Percentiles rank a stretch among this genome's conserved stretches.
Conservation (phyloP, 2,329 filamentous ascomycete genomes). For the Venturia effusa region DNA sequence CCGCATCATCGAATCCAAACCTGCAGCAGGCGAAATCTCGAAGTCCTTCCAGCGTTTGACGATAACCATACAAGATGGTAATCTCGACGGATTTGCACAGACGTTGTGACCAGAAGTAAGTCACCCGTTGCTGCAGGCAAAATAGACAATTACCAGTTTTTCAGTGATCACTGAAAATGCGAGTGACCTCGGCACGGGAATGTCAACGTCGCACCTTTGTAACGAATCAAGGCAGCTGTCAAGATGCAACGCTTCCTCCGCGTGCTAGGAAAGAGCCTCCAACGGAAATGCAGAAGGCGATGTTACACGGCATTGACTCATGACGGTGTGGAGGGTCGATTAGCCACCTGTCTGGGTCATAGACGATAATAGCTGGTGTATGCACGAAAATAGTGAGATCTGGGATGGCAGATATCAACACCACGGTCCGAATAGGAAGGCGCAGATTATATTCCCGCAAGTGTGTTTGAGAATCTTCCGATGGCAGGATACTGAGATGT, state of each 20-base stretch:
- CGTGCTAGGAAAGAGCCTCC: not conserved
- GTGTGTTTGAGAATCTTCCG: not conserved
- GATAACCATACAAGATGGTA: not conserved
- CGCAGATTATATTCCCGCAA: not conserved
- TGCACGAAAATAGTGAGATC: not conserved
- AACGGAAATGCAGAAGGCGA: not conserved
- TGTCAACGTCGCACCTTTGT: not conserved
- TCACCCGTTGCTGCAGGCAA: not conserved
- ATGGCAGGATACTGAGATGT: not conserved
- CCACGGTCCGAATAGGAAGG: not conserved
- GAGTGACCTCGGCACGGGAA: not conserved
- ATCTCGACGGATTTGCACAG: not conserved
- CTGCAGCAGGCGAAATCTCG: not conserved
- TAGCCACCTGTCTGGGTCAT: not conserved
- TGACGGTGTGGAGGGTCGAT: not conserved
- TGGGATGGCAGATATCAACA: not conserved
- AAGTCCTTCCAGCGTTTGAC: not conserved
- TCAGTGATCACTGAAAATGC: not conserved
- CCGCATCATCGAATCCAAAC: not conserved
- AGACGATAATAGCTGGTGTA: not conserved
- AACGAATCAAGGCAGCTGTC: not conserved
- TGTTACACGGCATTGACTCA: not conserved
- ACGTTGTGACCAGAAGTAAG: not conserved
- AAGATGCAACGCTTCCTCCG: not conserved
- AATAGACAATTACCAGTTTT: not conserved